Conservation (phyloP, 306 rosid species). For the Pterocarpus macrocarpus region DNA sequence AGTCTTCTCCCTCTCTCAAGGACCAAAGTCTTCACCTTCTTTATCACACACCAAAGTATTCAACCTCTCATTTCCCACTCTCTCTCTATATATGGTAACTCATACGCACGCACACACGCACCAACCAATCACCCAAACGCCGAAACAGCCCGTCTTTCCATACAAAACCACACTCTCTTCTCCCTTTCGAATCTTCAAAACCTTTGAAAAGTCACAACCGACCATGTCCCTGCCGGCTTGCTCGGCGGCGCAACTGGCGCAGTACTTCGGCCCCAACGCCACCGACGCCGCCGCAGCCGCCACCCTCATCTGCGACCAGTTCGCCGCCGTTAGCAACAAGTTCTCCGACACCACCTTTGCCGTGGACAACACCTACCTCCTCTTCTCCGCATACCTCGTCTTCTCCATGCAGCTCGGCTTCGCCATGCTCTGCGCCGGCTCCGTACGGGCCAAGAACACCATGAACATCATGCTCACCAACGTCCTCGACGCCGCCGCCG, state of each 20-base stretch:
- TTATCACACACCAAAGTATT: not conserved
- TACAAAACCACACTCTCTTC: not conserved
- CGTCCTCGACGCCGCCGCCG: conserved; percentile 93
- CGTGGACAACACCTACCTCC: conserved; percentile 79
- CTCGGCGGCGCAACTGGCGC: conserved; percentile 55
- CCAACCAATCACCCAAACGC: not conserved
- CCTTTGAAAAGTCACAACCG: not conserved
- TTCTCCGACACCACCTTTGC: conserved; percentile 66
- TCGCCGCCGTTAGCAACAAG: conserved; percentile 45
- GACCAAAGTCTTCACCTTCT: not conserved
- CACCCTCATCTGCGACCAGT: conserved; percentile 59
- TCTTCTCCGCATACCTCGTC: conserved; percentile 94
- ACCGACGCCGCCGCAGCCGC: conserved; percentile 72
- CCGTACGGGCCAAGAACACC: conserved; percentile 98
- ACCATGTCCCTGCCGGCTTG: conserved; percentile 55
- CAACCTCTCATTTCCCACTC: not conserved
- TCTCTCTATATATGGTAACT: not conserved
- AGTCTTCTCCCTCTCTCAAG: not conserved
- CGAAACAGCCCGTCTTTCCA: not conserved
- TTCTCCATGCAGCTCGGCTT: conserved; percentile 98
- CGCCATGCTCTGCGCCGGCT: conserved; percentile 98
- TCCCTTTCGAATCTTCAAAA: not conserved
- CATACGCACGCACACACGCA: not conserved
- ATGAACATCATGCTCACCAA: conserved; percentile 99
- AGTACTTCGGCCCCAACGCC: conserved; percentile 67